Evolutionary conservation across 768 basidiomycete species (phyloP).

Genomic region (Tulasnella sp.): DNA sequence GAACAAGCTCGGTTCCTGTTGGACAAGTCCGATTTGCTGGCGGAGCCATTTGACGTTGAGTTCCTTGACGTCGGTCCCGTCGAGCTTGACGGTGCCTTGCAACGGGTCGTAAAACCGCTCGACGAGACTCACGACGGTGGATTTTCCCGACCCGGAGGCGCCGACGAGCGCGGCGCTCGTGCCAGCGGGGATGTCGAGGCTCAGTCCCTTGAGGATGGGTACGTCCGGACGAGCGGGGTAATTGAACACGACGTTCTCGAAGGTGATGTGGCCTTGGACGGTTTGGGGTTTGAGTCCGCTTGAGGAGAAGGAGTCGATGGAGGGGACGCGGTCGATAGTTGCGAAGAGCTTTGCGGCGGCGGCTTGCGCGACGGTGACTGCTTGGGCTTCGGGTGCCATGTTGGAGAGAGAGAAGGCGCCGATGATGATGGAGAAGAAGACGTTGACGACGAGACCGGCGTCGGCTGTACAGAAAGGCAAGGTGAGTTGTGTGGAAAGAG

Average conservation of each 20-base stretch:
- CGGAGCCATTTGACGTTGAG: slow-evolving; percentile 30
- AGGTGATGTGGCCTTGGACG: slow-evolving; percentile 55
- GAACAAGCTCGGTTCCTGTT: slow-evolving; percentile 31
- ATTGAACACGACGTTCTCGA: slow-evolving; percentile 66
- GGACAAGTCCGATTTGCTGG: slow-evolving; percentile 30
- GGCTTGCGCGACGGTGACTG: slow-evolving; percentile 62
- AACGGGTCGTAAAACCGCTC: slow-evolving; percentile 85
- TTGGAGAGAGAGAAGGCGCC: neutral
- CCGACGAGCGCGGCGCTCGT: slow-evolving; percentile 70
- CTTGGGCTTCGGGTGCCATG: slow-evolving; percentile 69
- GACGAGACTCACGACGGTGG: slow-evolving; percentile 59
- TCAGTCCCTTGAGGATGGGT: slow-evolving; percentile 61
- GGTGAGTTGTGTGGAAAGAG: neutral
- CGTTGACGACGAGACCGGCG: neutral
- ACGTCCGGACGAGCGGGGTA: slow-evolving; percentile 77
- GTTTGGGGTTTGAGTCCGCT: slow-evolving; percentile 54
- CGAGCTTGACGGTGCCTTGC: slow-evolving; percentile 54
- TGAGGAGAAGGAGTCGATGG: slow-evolving; percentile 67
- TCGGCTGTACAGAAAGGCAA: neutral
- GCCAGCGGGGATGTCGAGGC: slow-evolving; percentile 57
- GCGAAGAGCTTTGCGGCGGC: slow-evolving; percentile 84
- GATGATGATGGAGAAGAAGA: slow-evolving; percentile 20
- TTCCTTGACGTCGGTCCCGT: slow-evolving; percentile 42
- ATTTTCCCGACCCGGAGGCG: slow-evolving; percentile 56
- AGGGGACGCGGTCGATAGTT: slow-evolving; percentile 82